phyloP scores from a whole-genome alignment of 1,284 basidiomycete genomes.

The Ceratobasidium sp. region DNA sequence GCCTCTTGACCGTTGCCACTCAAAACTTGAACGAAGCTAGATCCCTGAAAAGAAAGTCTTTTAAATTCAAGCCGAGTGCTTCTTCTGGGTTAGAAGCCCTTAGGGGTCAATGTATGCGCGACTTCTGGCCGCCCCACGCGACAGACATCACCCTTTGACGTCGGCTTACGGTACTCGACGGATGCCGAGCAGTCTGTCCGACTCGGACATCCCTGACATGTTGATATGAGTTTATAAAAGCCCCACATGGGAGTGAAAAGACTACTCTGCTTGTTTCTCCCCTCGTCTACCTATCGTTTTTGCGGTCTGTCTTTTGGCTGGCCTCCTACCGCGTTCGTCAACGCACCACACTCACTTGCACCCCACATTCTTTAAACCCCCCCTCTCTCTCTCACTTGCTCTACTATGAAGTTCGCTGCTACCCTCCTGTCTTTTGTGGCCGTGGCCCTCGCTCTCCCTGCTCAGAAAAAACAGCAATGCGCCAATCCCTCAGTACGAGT shows the following conservation, averaged over 20 bases:
- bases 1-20: neutral
- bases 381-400: neutral
- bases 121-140: neutral
- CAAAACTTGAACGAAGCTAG: slow-evolving; percentile 7
- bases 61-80: neutral
- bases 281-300: neutral
- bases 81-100: slow-evolving; percentile 8
- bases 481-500: slow-evolving; percentile 5
- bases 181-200: slow-evolving; percentile 5
- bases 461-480: slow-evolving; percentile 20
- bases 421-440: slow-evolving; percentile 6
- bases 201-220: slow-evolving; percentile 2
- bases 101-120: neutral
- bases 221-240: slow-evolving; percentile 17
- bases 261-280: slow-evolving; percentile 8
- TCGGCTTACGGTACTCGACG: neutral
- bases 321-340: slow-evolving; percentile 22
- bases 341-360: slow-evolving; percentile 34
- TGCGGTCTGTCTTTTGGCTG: slow-evolving; percentile 12
- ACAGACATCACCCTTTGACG: slow-evolving; percentile 1
- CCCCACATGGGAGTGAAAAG: neutral
- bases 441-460: slow-evolving; percentile 10
- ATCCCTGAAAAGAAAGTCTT: neutral
- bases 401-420: slow-evolving; percentile 19
- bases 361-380: slow-evolving; percentile 15